Base-by-base conservation (phyloP, 2,329 filamentous ascomycete genomes). In the Nemania bipapillata region DNA sequence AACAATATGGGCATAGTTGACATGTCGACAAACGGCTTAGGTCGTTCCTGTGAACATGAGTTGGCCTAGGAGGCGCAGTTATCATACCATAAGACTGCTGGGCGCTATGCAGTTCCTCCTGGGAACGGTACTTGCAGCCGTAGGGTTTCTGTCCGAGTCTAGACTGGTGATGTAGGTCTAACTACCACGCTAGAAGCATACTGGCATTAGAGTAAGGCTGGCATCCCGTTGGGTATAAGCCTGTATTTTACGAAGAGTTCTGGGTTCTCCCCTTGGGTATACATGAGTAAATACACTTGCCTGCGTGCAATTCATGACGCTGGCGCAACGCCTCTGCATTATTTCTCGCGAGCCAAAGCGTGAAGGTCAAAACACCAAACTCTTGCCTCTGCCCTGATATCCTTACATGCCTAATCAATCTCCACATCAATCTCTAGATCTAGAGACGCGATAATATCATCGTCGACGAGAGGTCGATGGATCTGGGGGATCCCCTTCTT, bases 391-490 rank as follows among this genome's bases (percentile, higher is more conserved):
- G 3, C 17, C 22, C 26, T 24, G n/a, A 32, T 45, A 24, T 15
- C 15, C 8, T 5, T 17, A 45, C 17, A 6, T 9, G 17, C 12
- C 53, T 74, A 81, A 74, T 83, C 93, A 74, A 97, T 93, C 73
- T 97, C 94, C 75, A 97, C 90, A 74, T 98, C 95, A 78, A 98
- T 93, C 30, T 93, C 95, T 74, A 98, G 82, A 79, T 98, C 96
- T 83, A 98, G 84, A 28, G 90, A 87, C 1, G 91, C 94, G 79
- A 98, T 95, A 64, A 97, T 91, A 77, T 98, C 96, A 77, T 98
- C 96, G 70, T 97, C 94, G 84, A 92, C 91, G 65, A 94, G 87
- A 32, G 91, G 90, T 81, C 92, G 90, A 76, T 95, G 92, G 56
- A 93, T 91, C 12, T 89, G 89, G 2, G 88, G 86, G 68, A 90